Evolutionary conservation across 2,329 filamentous ascomycete genomes (phyloP).

Genomic region (Diatrype stigma): DNA sequence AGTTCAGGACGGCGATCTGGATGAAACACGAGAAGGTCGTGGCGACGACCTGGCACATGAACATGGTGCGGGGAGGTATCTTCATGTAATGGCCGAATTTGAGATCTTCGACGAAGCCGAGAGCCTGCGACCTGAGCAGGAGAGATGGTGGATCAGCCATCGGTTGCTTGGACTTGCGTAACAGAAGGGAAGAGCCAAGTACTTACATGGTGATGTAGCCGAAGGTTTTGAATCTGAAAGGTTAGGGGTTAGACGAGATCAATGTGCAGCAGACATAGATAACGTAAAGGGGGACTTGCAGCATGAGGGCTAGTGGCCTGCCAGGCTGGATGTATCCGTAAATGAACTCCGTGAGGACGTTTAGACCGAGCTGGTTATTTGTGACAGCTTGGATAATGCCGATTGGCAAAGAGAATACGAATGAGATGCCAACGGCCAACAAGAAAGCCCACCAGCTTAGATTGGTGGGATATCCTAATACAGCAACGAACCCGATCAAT

Average conservation of each 20-base stretch:
- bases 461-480: constrained; percentile 61
- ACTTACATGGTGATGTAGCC: constrained; percentile 55
- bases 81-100: constrained; percentile 75
- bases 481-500: constrained; percentile 47
- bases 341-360: constrained; percentile 71
- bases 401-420: constrained; percentile 61
- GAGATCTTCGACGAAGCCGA: constrained; percentile 61
- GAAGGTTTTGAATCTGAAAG: constrained; percentile 55
- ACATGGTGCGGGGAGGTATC: constrained; percentile 63
- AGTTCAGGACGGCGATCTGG: constrained; percentile 61
- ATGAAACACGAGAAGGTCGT: constrained; percentile 64
- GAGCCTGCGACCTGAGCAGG: constrained; percentile 46
- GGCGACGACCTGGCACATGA: constrained; percentile 61
- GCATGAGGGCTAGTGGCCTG: constrained; percentile 67
- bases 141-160: not conserved
- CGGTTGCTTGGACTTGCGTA: not conserved
- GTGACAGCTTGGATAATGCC: constrained; percentile 68
- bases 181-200: constrained; percentile 22
- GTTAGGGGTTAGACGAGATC: constrained; percentile 14
- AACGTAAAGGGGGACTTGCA: constrained; percentile 40
- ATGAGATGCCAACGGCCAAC: constrained; percentile 60
- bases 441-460: constrained; percentile 71
- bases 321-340: constrained; percentile 74
- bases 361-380: constrained; percentile 67
- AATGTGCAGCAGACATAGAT: not conserved